A percentile compares a stretch with the other conserved stretches of the same genome.
Evolutionary conservation across 352 stramenopile genomes (phyloP).

Genomic region (Phytophthora podocarpi): DNA sequence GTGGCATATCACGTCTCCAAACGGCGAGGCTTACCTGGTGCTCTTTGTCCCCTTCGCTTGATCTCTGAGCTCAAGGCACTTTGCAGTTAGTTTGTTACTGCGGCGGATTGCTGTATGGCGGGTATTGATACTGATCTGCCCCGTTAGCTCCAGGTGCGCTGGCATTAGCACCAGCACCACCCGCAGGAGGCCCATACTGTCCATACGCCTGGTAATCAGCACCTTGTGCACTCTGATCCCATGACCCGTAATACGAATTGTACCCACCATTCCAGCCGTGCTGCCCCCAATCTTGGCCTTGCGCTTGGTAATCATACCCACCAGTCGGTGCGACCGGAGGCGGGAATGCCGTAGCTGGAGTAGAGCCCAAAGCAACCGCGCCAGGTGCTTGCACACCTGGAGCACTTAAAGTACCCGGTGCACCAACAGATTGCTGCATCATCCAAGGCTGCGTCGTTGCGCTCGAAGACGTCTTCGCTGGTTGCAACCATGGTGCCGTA

Average conservation of each 20-base stretch:
- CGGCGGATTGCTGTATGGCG: slow-evolving; percentile 38
- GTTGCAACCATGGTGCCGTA: slow-evolving; percentile 74
- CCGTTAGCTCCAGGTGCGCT: slow-evolving; percentile 28
- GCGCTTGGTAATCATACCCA: slow-evolving; percentile 43
- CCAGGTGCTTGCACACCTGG: slow-evolving; percentile 27
- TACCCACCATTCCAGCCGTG: slow-evolving; percentile 50
- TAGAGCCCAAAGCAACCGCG: slow-evolving; percentile 37
- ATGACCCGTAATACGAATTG: slow-evolving; percentile 59
- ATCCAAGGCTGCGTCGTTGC: slow-evolving; percentile 65
- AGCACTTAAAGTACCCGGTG: slow-evolving; percentile 32
- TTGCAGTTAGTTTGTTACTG: slow-evolving; percentile 38
- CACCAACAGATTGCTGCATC: slow-evolving; percentile 51
- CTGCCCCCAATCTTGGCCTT: slow-evolving; percentile 41
- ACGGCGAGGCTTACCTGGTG: slow-evolving; percentile 31
- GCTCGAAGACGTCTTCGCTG: slow-evolving; percentile 48
- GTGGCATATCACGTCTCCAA: slow-evolving; percentile 20
- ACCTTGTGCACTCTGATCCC: slow-evolving; percentile 38
- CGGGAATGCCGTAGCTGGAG: slow-evolving; percentile 56
- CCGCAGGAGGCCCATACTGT: slow-evolving; percentile 32
- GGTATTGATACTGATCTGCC: slow-evolving; percentile 53
- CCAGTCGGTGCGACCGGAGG: slow-evolving; percentile 42
- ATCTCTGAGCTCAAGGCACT: slow-evolving; percentile 17
- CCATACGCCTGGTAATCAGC: slow-evolving; percentile 46
- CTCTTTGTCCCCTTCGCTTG: slow-evolving; percentile 5
- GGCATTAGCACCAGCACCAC: slow-evolving; percentile 11